phyloP scores from a whole-genome alignment of 192 early-diverging fungal genomes.

The Globomyces pollinis-pini region DNA sequence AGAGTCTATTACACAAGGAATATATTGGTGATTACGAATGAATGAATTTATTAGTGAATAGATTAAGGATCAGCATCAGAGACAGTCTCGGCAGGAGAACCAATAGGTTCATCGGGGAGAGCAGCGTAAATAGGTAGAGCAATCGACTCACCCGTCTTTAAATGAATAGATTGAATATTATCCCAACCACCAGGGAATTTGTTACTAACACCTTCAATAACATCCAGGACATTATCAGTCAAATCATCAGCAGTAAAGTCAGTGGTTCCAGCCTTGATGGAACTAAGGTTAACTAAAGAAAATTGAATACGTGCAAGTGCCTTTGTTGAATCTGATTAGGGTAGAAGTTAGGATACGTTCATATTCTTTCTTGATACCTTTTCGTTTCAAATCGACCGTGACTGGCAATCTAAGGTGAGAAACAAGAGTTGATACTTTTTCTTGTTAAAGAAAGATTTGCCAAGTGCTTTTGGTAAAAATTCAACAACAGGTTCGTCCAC shows the following conservation, averaged over 20 bases:
- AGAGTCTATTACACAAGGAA: too few species aligned
- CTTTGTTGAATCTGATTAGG: conserved; percentile 50
- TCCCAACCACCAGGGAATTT: conserved; percentile 67
- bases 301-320: conserved; percentile 45
- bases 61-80: background rate
- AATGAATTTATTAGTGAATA: background rate
- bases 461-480: conserved; percentile 68
- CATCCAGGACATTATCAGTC: conserved; percentile 67
- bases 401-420: conserved; percentile 52
- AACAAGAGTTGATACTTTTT: conserved; percentile 65
- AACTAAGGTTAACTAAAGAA: conserved; percentile 33
- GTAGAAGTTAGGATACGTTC: conserved; percentile 51
- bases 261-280: conserved; percentile 68
- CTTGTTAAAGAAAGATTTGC: conserved; percentile 72
- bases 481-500: conserved; percentile 75
- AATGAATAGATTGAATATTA: conserved; percentile 75
- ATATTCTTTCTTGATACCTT: conserved; percentile 56
- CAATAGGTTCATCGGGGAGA: conserved; percentile 18
- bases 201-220: conserved; percentile 50
- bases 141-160: conserved; percentile 75
- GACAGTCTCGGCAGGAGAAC: too few species aligned
- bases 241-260: conserved; percentile 49
- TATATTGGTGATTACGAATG: too few species aligned
- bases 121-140: conserved; percentile 69
- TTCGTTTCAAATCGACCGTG: conserved; percentile 58